Evolutionary conservation across 129 eudicot species (phyloP).

Genomic region (Artemisia tridentata): DNA sequence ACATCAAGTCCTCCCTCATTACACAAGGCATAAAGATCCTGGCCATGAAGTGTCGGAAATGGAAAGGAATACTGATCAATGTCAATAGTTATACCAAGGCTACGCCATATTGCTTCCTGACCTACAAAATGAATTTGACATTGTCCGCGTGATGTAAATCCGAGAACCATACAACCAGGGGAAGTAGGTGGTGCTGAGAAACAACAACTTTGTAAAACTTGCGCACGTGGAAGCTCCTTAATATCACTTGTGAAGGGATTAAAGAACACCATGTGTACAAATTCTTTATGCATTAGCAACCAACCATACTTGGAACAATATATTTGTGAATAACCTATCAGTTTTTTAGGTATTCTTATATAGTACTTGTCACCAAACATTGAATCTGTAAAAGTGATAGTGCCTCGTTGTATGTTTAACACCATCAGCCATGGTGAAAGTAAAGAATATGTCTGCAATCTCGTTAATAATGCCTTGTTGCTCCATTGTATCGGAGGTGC

Average conservation of each 20-base stretch:
- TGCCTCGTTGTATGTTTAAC: neutral
- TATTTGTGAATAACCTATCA: neutral
- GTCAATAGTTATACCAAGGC: neutral
- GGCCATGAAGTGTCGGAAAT: conserved; percentile 1
- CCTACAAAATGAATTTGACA: neutral
- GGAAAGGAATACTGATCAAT: neutral
- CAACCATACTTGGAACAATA: conserved; percentile 20
- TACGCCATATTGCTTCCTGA: neutral
- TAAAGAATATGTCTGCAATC: neutral
- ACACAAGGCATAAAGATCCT: neutral
- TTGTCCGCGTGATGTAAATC: neutral
- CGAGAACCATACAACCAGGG: conserved; percentile 13
- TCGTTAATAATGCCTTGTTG: neutral
- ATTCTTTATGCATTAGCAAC: neutral
- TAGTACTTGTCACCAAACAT: conserved; percentile 13
- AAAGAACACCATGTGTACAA: neutral
- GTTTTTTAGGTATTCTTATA: neutral
- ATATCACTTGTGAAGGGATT: conserved; percentile 18
- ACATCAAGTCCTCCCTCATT: neutral
- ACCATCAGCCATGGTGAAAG: conserved; percentile 23
- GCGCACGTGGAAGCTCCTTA: neutral
- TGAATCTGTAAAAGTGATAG: neutral
- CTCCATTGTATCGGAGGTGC: conserved; percentile 13
- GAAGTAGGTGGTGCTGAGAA: conserved; percentile 14
- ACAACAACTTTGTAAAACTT: neutral